phyloP scores from a whole-genome alignment of 2,329 filamentous ascomycete genomes.

The Penicillium frequentans region DNA sequence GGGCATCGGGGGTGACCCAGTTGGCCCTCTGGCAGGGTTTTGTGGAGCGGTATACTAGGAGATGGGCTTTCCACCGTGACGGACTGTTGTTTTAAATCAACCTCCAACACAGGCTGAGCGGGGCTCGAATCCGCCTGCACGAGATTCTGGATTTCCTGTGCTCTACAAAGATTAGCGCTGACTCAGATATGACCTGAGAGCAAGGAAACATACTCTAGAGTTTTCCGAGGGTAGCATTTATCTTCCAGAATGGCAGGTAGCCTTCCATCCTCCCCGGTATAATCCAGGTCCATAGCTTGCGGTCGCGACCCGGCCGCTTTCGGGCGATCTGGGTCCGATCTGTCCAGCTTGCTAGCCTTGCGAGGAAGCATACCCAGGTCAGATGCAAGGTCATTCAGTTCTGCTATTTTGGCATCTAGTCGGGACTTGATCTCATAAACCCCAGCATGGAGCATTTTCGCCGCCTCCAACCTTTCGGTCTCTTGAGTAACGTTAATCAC shows the following conservation, averaged over 20 bases:
- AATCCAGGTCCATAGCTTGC: slow-evolving; percentile 10
- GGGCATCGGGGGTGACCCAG: slow-evolving; percentile 10
- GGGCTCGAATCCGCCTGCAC: slow-evolving; percentile 22
- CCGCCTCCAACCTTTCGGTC: slow-evolving; percentile 49
- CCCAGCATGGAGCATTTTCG: slow-evolving; percentile 46
- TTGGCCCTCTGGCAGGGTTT: slow-evolving; percentile 1
- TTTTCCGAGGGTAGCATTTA: slow-evolving; percentile 57
- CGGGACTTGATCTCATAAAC: slow-evolving; percentile 55
- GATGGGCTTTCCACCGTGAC: slow-evolving; percentile 31
- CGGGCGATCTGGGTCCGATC: slow-evolving; percentile 11
- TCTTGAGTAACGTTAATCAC: slow-evolving; percentile 58
- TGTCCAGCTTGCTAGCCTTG: slow-evolving; percentile 23
- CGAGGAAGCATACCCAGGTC: slow-evolving; percentile 52
- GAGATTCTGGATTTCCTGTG: slow-evolving; percentile 36
- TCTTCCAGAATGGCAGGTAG: slow-evolving; percentile 62
- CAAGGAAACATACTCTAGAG: slow-evolving; percentile 52
- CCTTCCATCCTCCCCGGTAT: slow-evolving; percentile 33
- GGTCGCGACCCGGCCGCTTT: slow-evolving; percentile 16
- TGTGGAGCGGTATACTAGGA: slow-evolving; percentile 3
- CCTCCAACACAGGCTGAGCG: slow-evolving; percentile 22
- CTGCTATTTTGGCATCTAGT: slow-evolving; percentile 57
- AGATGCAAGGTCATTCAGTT: slow-evolving; percentile 55
- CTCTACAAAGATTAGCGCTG: slow-evolving; percentile 20
- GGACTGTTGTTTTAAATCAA: slow-evolving; percentile 14
- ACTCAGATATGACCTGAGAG: neutral